Base-by-base conservation (phyloP, 441 rosid species). In the Syzygium syzygioides region DNA sequence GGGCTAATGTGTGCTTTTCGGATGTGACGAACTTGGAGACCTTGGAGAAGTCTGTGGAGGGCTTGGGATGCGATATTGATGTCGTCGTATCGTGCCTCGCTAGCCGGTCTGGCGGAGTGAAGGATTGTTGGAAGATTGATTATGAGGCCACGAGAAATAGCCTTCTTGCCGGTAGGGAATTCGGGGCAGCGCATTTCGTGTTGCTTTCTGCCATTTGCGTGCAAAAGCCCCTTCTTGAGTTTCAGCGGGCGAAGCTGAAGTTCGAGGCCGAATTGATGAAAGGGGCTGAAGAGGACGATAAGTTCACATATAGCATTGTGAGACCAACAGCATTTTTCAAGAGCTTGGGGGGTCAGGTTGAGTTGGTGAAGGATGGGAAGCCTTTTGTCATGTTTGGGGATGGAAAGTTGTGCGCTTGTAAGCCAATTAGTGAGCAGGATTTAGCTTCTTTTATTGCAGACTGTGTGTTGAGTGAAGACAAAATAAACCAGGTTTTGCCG, bases 351-450 rank as follows among this genome's bases (percentile, higher is more conserved):
- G 99, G 98, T 68, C 99, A 98, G 89, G 97, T 97, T 17, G 98
- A 97, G 80, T 87, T 96, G 45, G 99, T 96, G 86, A 96, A 96
- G 93, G 97, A 95, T 59, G 99, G 99, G 87, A 98, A 98, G 90
- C 99, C 99, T 88, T 98, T 94, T 91, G 99, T 98, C 76, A 96
- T 96, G 99, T 98, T 98, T 87, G 98, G 98, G 60, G 98, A 96
- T 87, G 99, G 99, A 60, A 96, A 92, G 91, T 92, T 96, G 59
- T 95, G 98, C 87, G 99, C 99, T 88, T 96, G 99, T 87, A 96
- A 98, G 91, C 99, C 98, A 2, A 98, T 96, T 34, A 96, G 98
- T n/a, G 99, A 97, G 89, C 91, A 90, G 66, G 98, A 96, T 92
- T 88, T 97, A 89, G 99, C 99, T 28, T 91, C 98, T 0, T 96